Conservation (phyloP, 2,329 filamentous ascomycete genomes). For the Monosporascus sp. region DNA sequence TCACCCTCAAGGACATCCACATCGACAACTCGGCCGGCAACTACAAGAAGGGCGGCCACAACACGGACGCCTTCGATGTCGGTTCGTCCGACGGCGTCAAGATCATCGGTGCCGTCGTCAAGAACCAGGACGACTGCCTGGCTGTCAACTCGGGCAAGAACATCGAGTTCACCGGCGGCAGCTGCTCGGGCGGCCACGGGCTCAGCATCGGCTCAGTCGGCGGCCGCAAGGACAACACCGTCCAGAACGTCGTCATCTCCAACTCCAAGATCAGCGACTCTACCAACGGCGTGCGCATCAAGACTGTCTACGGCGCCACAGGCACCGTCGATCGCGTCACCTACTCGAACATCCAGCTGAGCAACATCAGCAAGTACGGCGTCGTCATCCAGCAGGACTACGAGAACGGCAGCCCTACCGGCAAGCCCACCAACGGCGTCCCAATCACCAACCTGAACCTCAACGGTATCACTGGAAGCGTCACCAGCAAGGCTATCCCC, state of each 20-base stretch:
- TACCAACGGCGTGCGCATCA: constrained; percentile 53
- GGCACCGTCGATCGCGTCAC: constrained; percentile 38
- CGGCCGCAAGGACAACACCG: constrained; percentile 48
- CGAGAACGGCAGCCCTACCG: constrained; percentile 32
- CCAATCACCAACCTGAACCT: constrained; percentile 39
- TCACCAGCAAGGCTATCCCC: constrained; percentile 22
- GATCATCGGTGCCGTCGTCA: constrained; percentile 45
- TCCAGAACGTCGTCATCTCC: constrained; percentile 46
- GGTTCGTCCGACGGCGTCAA: constrained; percentile 39
- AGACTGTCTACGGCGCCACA: constrained; percentile 46
- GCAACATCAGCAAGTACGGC: constrained; percentile 38
- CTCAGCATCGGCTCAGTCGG: constrained; percentile 57
- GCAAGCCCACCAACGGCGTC: constrained; percentile 40
- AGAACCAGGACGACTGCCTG: constrained; percentile 57
- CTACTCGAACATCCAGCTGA: constrained; percentile 25
- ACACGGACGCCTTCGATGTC: constrained; percentile 52
- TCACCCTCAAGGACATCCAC: constrained; percentile 44
- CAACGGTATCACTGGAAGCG: constrained; percentile 34
- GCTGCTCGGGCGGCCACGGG: constrained; percentile 50
- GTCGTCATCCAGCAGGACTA: constrained; percentile 58
- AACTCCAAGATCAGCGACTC: constrained; percentile 44
- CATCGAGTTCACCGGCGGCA: constrained; percentile 35
- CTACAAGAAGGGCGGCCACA: constrained; percentile 34
- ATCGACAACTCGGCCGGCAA: constrained; percentile 55
- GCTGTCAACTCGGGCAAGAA: constrained; percentile 51